Evolutionary conservation across 768 basidiomycete species (phyloP).

Genomic region (Lactifluus volemus): DNA sequence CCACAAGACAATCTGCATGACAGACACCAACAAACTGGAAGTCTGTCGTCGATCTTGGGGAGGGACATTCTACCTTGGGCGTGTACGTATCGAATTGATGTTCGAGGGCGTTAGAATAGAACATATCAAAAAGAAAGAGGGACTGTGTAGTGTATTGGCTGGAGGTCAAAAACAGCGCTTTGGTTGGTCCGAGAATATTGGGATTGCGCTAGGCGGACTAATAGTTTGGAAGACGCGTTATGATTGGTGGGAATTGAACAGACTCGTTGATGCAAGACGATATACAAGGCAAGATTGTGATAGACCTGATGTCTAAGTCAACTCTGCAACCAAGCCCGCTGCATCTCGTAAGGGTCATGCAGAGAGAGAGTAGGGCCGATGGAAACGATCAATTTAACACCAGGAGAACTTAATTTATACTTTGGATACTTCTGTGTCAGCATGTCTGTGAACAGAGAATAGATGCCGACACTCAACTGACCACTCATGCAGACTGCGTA

Average conservation of each 20-base stretch:
- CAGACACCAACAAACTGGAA: neutral
- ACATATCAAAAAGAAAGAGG: slow-evolving; percentile 20
- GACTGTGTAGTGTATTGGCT: slow-evolving; percentile 17
- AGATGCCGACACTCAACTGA: neutral
- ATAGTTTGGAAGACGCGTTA: neutral
- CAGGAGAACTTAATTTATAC: neutral
- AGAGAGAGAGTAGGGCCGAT: neutral
- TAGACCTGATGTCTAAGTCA: neutral
- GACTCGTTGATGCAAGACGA: neutral
- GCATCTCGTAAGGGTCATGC: neutral
- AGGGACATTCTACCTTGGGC: neutral
- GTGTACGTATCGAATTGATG: neutral
- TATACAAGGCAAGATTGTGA: neutral
- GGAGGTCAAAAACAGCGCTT: slow-evolving; percentile 9
- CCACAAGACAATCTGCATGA: neutral
- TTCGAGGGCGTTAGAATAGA: slow-evolving; percentile 1
- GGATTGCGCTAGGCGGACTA: slow-evolving; percentile 22
- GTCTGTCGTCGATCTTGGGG: neutral
- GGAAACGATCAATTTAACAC: neutral
- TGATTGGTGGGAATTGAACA: neutral
- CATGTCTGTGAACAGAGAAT: neutral
- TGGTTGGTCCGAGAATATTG: neutral
- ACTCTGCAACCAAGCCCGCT: neutral
- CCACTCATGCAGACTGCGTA: neutral
- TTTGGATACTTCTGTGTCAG: neutral